Base-by-base conservation (phyloP, 83 land plant species). In the Diphasiastrum complanatum region DNA sequence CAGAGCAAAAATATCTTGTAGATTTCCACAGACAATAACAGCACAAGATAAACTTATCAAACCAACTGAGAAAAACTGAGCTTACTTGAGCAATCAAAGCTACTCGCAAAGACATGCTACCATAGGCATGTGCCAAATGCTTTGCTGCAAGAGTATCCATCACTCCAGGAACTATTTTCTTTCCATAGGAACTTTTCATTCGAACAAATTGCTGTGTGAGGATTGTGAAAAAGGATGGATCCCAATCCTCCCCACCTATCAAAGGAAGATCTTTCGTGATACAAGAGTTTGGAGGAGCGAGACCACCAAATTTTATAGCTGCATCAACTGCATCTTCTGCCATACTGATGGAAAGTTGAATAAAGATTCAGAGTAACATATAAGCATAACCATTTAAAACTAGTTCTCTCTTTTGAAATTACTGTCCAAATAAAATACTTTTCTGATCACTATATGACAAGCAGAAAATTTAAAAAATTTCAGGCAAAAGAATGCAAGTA, bases 271-370 rank as follows among this genome's bases (percentile, higher is more conserved):
- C 72, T 45, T 69, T 38, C 16, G 99, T 93, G 14, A 86, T 11
- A 46, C 92, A 85, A 37, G 45, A 63, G 59, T 75, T 80, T 2
- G 58, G 33, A 24, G 96, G 89, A 4, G 26, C 72, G 51, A 93
- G 71, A 22, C 77, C 73, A 11, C 86, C 99, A 60, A 65, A 66
- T 55, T 75, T 78, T 20, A 93, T 79, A 56, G 99, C 99, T 25
- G 77, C 86, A 76, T 86, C 52, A 68, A 89, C 92, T 48, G 96
- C 96, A 79, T 93, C 99, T 72, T 93, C 87, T 54, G 99, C 99
- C 99, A 93, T 93, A 69, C 99, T 93, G 84, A 52, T 72, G n/a
- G n/a, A n/a, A n/a, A n/a, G n/a, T n/a, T n/a, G n/a, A n/a, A n/a
- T n/a, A n/a, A n/a, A n/a, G n/a, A n/a, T n/a, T n/a, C n/a, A n/a